Conservation (phyloP, 257 asterid genomes). For the Penstemon newberryi region DNA sequence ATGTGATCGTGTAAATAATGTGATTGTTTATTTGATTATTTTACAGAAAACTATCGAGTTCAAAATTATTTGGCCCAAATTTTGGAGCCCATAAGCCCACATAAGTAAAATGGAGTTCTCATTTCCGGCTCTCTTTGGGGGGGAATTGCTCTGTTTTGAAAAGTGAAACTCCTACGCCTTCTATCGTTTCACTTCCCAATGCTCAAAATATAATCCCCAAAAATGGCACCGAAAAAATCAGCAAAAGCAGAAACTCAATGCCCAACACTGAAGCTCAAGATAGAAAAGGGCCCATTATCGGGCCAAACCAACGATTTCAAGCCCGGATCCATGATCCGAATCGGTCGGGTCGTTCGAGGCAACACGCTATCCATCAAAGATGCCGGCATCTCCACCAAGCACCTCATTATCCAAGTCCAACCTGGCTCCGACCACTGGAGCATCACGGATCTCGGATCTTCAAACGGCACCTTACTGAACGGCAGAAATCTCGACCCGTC, state of each 20-base stretch:
- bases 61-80: too few species aligned
- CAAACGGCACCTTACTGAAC: conserved; percentile 73
- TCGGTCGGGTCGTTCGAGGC: conserved; percentile 76
- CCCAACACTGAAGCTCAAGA: conserved; percentile 42
- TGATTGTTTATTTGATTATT: too few species aligned
- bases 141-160: too few species aligned
- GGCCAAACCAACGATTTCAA: conserved; percentile 45
- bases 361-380: conserved; percentile 68
- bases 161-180: too few species aligned
- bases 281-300: conserved; percentile 63
- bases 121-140: too few species aligned
- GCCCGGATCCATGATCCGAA: conserved; percentile 43
- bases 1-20: too few species aligned
- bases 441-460: conserved; percentile 62
- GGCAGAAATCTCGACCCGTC: conserved; percentile 36
- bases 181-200: too few species aligned
- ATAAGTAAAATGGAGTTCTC: too few species aligned
- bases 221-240: conserved; percentile 38
- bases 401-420: conserved; percentile 42
- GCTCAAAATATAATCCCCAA: not conserved
- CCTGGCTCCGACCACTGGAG: conserved; percentile 43
- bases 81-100: too few species aligned
- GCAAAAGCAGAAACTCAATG: conserved; percentile 31
- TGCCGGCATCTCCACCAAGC: conserved; percentile 75
- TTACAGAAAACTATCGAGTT: too few species aligned